Percentiles rank a stretch among this genome's conserved stretches.
phyloP scores from a whole-genome alignment of 345 rosid genomes.

The Euphorbia tirucalli region DNA sequence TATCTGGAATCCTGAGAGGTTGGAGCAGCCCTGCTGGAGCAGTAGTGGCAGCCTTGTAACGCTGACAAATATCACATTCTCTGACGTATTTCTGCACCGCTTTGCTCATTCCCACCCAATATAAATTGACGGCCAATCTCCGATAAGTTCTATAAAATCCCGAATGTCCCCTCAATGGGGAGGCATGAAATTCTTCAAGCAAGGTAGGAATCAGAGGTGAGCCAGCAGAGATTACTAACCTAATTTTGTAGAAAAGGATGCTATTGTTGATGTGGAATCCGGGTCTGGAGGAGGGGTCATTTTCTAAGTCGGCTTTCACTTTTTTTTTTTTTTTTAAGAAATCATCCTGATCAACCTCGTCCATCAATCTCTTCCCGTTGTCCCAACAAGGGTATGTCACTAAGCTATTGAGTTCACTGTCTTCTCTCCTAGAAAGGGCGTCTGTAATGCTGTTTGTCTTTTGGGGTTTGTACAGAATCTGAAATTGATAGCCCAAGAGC shows the following conservation, averaged over 20 bases:
- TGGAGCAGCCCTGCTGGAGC: background rate
- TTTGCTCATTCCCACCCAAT: slow-evolving; percentile 3
- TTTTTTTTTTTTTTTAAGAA: background rate
- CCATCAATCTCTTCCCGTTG: background rate
- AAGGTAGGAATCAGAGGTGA: background rate
- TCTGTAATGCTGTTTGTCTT: background rate
- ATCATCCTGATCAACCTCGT: background rate
- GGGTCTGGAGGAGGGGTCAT: no score
- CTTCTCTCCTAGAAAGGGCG: background rate
- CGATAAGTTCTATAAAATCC: background rate
- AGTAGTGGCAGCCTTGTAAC: background rate
- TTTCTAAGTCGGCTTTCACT: background rate
- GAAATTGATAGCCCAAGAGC: background rate
- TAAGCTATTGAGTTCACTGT: background rate
- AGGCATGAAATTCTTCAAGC: background rate
- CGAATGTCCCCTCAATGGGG: background rate
- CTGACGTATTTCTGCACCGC: background rate
- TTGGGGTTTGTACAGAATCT: background rate
- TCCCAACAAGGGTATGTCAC: background rate
- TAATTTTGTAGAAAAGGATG: background rate
- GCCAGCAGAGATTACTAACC: background rate
- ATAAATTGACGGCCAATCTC: background rate
- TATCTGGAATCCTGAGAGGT: background rate
- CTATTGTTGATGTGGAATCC: background rate
- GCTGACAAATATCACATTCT: background rate